These are phyloP conservation scores for Spergularia bocconei DNA, from an alignment of 148 eudicot species.

Conservation along the genomic window DNA sequence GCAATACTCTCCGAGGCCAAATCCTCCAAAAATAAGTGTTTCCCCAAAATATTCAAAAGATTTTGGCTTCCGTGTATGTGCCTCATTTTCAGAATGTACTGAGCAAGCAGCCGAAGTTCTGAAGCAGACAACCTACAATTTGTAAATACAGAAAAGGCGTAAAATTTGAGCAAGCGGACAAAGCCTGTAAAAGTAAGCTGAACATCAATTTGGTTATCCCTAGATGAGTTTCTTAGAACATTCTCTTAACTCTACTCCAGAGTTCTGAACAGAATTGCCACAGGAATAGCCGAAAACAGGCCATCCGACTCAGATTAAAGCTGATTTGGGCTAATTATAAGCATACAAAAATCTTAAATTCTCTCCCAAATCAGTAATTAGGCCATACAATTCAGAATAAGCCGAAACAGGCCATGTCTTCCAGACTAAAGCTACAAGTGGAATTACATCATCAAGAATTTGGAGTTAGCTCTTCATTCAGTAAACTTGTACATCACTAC, in stretches of 20 bases:
- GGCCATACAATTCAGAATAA: background rate
- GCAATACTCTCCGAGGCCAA: constrained; percentile 59
- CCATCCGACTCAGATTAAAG: background rate
- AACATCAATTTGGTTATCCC: background rate
- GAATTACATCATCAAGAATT: background rate
- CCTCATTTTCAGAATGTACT: constrained; percentile 75
- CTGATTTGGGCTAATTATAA: no score
- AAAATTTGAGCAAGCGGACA: background rate
- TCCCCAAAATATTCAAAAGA: constrained; percentile 76
- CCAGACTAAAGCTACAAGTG: background rate
- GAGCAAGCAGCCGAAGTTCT: constrained; percentile 65
- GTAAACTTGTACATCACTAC: background rate
- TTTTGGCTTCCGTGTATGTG: constrained; percentile 40
- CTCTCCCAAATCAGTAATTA: background rate
- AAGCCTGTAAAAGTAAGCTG: background rate
- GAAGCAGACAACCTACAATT: constrained; percentile 61
- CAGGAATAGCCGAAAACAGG: background rate
- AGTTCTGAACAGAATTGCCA: background rate
- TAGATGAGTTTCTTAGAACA: background rate
- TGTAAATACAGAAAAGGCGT: constrained; percentile 8
- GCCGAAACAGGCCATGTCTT: background rate
- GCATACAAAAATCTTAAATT: background rate
- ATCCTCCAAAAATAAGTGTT: constrained; percentile 59
- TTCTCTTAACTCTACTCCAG: background rate
- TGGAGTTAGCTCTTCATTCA: background rate